Percentiles rank a stretch among this genome's conserved stretches.
Evolutionary conservation across 176 grass and related monocot species (phyloP).

Genomic region (Alloteropsis semialata): DNA sequence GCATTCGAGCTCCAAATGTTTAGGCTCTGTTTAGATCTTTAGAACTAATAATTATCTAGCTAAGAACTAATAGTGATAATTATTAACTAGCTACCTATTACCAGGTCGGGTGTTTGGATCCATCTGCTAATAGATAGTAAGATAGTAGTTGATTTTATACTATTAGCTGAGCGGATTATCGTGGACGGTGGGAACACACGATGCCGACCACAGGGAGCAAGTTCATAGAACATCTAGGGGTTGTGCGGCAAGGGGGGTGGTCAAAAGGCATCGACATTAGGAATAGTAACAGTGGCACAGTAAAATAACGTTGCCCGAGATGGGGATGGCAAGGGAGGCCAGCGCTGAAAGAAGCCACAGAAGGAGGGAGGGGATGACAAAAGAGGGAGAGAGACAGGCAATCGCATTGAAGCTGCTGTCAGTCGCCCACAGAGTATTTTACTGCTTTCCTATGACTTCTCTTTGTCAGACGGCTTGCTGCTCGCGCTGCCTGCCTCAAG

Average conservation of each 20-base stretch:
- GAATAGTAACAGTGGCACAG: slow-evolving; percentile 43
- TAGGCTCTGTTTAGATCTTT: too few species aligned
- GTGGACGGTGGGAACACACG: not conserved
- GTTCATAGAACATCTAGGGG: not conserved
- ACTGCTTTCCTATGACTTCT: slow-evolving; percentile 87
- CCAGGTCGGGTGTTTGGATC: too few species aligned
- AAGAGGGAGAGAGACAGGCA: slow-evolving; percentile 28
- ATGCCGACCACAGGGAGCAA: not conserved
- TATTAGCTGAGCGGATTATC: too few species aligned
- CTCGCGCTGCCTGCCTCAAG: not conserved
- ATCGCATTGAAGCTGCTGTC: slow-evolving; percentile 71
- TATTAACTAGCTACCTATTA: too few species aligned
- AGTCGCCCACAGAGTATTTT: slow-evolving; percentile 84
- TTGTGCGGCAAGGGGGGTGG: not conserved
- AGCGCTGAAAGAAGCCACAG: slow-evolving; percentile 40
- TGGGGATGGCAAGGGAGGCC: slow-evolving; percentile 12
- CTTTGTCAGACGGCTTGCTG: slow-evolving; percentile 75
- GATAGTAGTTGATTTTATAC: too few species aligned
- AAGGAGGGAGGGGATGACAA: not conserved
- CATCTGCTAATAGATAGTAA: too few species aligned
- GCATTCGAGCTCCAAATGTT: too few species aligned
- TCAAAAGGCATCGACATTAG: slow-evolving; percentile 50
- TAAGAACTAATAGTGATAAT: too few species aligned
- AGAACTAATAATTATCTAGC: too few species aligned
- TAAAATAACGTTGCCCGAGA: slow-evolving; percentile 49